A percentile compares a stretch with the other conserved stretches of the same genome.
phyloP scores from a whole-genome alignment of 192 early-diverging fungal genomes.

The Lobosporangium transversale region DNA sequence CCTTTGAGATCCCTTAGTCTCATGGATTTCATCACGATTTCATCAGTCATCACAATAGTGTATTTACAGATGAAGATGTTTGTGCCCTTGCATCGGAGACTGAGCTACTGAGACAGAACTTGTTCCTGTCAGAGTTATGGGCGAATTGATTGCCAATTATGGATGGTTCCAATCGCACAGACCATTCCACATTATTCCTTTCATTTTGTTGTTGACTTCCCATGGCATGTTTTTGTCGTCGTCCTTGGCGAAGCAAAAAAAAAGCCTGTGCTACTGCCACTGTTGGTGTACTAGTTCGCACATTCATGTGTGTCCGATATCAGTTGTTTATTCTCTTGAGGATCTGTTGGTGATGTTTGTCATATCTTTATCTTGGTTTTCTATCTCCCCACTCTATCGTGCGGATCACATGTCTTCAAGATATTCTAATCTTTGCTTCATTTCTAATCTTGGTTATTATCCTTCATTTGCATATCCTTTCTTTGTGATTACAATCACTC shows the following conservation, averaged over 20 bases:
- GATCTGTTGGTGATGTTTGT: neutral
- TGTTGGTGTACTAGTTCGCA: neutral
- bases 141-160: constrained; percentile 8
- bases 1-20: too few species aligned
- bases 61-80: too few species aligned
- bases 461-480: constrained; percentile 1
- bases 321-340: too few species aligned
- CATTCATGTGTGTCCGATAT: neutral
- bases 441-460: neutral
- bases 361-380: too few species aligned
- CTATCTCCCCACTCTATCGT: too few species aligned
- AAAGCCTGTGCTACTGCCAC: neutral
- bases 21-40: too few species aligned
- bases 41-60: too few species aligned
- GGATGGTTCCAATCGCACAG: constrained; percentile 1
- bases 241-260: neutral
- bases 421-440: neutral
- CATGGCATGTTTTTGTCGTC: too few species aligned
- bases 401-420: too few species aligned
- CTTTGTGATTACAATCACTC: neutral
- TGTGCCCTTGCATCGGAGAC: too few species aligned
- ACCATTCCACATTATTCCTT: neutral
- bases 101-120: too few species aligned
- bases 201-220: neutral
- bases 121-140: too few species aligned